These are phyloP conservation scores for Plasmodium vinckei DNA, from an alignment of 169 alveolate genomes.

Conservation along the genomic window DNA sequence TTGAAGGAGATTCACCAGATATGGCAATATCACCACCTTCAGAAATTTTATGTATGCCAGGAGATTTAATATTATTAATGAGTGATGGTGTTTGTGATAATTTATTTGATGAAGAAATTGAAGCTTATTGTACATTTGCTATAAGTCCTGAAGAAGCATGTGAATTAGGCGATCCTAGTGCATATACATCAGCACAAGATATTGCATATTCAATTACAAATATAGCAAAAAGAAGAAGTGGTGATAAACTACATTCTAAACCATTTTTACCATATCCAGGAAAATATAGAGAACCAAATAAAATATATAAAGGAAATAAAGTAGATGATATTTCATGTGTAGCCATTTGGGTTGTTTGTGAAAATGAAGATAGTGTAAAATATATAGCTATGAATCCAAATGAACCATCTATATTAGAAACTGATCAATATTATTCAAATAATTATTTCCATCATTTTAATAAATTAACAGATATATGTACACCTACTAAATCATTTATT, in stretches of 20 bases:
- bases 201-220: conserved; percentile 78
- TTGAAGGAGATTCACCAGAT: conserved; percentile 83
- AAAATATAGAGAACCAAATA: conserved; percentile 50
- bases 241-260: conserved; percentile 74
- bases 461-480: conserved; percentile 57
- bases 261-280: conserved; percentile 51
- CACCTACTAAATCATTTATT: conserved; percentile 60
- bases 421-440: conserved; percentile 52
- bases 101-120: conserved; percentile 81
- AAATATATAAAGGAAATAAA: conserved; percentile 75
- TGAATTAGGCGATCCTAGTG: conserved; percentile 68
- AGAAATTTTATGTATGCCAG: conserved; percentile 81
- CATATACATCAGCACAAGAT: conserved; percentile 75
- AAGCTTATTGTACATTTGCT: conserved; percentile 81
- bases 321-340: conserved; percentile 83
- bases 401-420: conserved; percentile 56
- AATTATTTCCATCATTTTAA: conserved; percentile 66
- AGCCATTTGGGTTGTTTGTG: conserved; percentile 84
- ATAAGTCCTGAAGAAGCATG: conserved; percentile 83
- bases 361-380: conserved; percentile 70
- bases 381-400: conserved; percentile 32
- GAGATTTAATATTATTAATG: conserved; percentile 79
- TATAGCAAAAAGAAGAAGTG: conserved; percentile 76
- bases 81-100: conserved; percentile 84
- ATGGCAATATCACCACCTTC: conserved; percentile 78